These are phyloP conservation scores for Quercus phellos DNA, from an alignment of 331 rosid species.

Conservation along the genomic window DNA sequence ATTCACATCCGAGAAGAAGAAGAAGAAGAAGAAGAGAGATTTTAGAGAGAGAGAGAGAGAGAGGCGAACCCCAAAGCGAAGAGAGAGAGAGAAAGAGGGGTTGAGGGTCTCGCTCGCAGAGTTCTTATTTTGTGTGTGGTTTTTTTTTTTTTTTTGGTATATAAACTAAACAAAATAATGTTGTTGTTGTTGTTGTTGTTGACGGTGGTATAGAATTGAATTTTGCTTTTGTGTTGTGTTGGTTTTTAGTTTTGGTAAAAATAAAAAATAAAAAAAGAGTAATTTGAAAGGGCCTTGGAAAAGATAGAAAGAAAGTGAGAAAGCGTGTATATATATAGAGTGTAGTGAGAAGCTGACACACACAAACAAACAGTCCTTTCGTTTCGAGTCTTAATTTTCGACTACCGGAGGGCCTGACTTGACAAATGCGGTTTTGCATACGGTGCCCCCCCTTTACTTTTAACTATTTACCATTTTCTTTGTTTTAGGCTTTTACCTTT, in stretches of 20 bases:
- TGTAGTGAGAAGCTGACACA: constrained; percentile 18
- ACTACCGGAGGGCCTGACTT: too few species aligned
- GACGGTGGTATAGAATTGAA: too few species aligned
- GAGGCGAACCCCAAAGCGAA: constrained; percentile 37
- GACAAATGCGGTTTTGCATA: constrained; percentile 3
- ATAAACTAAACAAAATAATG: not conserved
- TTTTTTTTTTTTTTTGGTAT: not conserved
- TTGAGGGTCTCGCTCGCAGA: constrained; percentile 22
- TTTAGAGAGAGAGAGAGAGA: constrained; percentile 11
- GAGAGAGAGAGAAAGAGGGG: constrained; percentile 5
- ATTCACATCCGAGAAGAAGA: constrained; percentile 56
- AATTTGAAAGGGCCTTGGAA: constrained; percentile 7
- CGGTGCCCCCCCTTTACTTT: constrained; percentile 13
- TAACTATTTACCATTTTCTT: not conserved
- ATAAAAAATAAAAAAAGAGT: not conserved
- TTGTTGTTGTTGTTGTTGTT: not conserved
- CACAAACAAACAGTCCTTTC: constrained; percentile 1
- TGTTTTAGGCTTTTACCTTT: not conserved
- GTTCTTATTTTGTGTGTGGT: not conserved
- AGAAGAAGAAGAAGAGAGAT: constrained; percentile 1
- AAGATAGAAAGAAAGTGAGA: not conserved
- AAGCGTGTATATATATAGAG: not conserved
- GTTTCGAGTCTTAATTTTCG: not conserved
- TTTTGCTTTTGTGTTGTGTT: too few species aligned
- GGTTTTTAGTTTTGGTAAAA: too few species aligned